Conservation (phyloP, 2,329 filamentous ascomycete species). For the Alternaria atra region DNA sequence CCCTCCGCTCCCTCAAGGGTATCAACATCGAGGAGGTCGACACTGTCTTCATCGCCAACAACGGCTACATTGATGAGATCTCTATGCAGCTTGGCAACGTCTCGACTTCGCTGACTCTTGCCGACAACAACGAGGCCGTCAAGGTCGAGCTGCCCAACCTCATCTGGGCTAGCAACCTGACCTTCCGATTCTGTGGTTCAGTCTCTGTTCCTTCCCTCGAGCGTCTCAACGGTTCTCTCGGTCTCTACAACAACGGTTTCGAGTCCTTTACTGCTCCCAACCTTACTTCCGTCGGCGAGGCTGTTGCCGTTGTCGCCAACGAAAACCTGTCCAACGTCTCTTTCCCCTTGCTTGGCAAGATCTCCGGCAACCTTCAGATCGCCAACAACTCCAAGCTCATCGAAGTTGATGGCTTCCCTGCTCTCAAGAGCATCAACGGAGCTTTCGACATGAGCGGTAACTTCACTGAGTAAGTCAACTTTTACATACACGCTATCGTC, state of each 20-base stretch:
- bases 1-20: slow-evolving; percentile 78
- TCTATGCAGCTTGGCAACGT: slow-evolving; percentile 81
- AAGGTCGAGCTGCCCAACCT: slow-evolving; percentile 80
- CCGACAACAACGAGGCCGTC: slow-evolving; percentile 80
- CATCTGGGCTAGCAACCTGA: slow-evolving; percentile 79
- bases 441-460: slow-evolving; percentile 86
- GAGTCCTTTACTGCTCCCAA: slow-evolving; percentile 70
- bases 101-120: slow-evolving; percentile 73
- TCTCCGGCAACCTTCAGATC: slow-evolving; percentile 83
- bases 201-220: slow-evolving; percentile 78
- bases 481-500: not conserved
- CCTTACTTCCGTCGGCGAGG: slow-evolving; percentile 71
- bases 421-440: slow-evolving; percentile 74
- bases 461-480: slow-evolving; percentile 76
- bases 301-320: slow-evolving; percentile 67
- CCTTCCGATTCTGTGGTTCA: slow-evolving; percentile 79
- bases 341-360: slow-evolving; percentile 71
- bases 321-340: slow-evolving; percentile 74
- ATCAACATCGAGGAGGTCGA: slow-evolving; percentile 80
- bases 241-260: slow-evolving; percentile 84
- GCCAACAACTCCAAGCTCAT: slow-evolving; percentile 86
- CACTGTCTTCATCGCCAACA: slow-evolving; percentile 83
- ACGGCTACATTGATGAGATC: slow-evolving; percentile 78
- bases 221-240: slow-evolving; percentile 78
- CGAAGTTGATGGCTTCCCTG: slow-evolving; percentile 71